These are phyloP conservation scores for Herpetomonas samuelpessoai DNA, from an alignment of 208 protist genomes.

Conservation along the genomic window DNA sequence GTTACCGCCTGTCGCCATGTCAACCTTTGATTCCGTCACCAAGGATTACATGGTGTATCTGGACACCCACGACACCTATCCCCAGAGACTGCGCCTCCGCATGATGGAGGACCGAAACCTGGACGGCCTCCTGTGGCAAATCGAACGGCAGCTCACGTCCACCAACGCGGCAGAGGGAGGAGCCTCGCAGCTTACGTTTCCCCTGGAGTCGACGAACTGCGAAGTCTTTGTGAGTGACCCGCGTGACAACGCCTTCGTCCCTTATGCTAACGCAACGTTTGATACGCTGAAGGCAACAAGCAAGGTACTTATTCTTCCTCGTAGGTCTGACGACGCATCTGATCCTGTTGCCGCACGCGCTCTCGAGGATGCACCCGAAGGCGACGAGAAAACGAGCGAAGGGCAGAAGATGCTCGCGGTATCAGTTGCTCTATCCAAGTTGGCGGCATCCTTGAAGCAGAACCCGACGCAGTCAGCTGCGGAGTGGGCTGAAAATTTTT, in stretches of 20 bases:
- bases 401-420: not conserved
- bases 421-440: not conserved
- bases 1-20: too few species aligned
- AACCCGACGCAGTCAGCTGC: not conserved
- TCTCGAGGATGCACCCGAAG: not conserved
- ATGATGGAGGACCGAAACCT: conserved; percentile 14
- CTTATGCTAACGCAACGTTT: conserved; percentile 9
- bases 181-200: conserved; percentile 5
- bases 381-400: too few species aligned
- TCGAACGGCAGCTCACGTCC: conserved; percentile 19
- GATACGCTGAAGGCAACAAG: not conserved
- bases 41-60: conserved; percentile 31
- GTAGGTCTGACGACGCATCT: not conserved
- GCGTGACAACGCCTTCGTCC: conserved; percentile 6
- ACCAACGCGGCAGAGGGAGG: not conserved
- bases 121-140: conserved; percentile 28
- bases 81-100: conserved; percentile 29
- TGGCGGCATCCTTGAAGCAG: not conserved
- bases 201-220: conserved; percentile 4
- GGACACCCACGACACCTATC: conserved; percentile 17
- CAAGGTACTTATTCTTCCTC: conserved; percentile 3
- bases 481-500: not conserved
- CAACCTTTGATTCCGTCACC: not conserved
- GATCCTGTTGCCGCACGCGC: not conserved
- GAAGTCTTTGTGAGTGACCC: conserved; percentile 6